A percentile compares a stretch with the other conserved stretches of the same genome.
phyloP scores from a whole-genome alignment of 768 basidiomycete genomes.

The Mycena indigotica region DNA sequence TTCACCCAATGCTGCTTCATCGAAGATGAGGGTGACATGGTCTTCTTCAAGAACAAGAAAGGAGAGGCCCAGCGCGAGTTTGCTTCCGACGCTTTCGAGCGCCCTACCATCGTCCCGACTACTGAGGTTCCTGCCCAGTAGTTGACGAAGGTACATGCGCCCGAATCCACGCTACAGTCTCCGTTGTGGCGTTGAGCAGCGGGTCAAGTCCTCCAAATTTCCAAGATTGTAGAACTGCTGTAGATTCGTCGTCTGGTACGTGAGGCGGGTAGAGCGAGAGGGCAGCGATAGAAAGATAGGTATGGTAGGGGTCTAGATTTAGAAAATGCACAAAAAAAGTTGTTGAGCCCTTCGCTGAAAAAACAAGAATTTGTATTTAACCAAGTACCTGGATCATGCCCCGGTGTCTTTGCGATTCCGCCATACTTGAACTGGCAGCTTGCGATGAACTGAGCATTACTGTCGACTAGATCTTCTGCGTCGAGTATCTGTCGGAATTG shows the following conservation, averaged over 20 bases:
- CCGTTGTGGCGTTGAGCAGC: constrained; percentile 66
- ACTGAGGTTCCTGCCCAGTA: neutral
- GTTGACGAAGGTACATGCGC: constrained; percentile 48
- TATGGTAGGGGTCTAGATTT: constrained; percentile 86
- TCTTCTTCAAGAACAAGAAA: constrained; percentile 57
- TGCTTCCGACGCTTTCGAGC: constrained; percentile 8
- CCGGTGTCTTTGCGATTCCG: constrained; percentile 84
- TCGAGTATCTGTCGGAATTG: constrained; percentile 79
- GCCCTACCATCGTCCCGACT: neutral
- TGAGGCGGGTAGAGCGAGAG: constrained; percentile 66
- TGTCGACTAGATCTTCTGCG: constrained; percentile 51
- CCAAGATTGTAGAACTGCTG: constrained; percentile 46
- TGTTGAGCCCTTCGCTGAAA: constrained; percentile 2
- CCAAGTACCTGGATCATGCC: constrained; percentile 69
- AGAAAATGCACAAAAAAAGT: neutral
- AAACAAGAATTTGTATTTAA: neutral
- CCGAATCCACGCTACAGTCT: constrained; percentile 70
- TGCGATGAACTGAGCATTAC: constrained; percentile 66
- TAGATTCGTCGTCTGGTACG: constrained; percentile 28
- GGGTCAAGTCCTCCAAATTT: constrained; percentile 64
- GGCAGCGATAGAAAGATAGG: constrained; percentile 86
- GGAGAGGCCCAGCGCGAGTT: constrained; percentile 37
- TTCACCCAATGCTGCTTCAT: constrained; percentile 63
- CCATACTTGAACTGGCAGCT: constrained; percentile 86
- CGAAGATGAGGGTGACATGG: constrained; percentile 54